Conservation (phyloP, 1,284 basidiomycete species). For the Rhodotorula sp. region DNA sequence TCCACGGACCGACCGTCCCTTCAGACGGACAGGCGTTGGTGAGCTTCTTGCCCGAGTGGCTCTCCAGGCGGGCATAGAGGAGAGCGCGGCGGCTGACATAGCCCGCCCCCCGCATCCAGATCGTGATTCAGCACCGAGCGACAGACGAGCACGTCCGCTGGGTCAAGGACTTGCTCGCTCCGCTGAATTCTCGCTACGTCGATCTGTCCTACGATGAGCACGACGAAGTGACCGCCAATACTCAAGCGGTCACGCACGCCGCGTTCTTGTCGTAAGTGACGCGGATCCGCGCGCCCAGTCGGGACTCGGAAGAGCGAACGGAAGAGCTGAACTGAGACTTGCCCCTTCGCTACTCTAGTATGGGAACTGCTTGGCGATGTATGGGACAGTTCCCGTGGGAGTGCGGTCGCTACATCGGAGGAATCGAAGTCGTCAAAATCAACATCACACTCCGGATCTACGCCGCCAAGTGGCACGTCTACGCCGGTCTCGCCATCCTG, state of each 20-base stretch:
- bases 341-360: conserved; percentile 57
- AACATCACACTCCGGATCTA: conserved; percentile 97
- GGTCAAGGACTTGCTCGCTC: conserved; percentile 78
- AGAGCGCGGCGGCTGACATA: neutral
- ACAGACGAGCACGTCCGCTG: conserved; percentile 68
- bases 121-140: conserved; percentile 84
- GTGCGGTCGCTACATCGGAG: conserved; percentile 85
- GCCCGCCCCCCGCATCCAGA: conserved; percentile 55
- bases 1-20: conserved; percentile 90
- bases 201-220: conserved; percentile 94
- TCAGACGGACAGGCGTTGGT: conserved; percentile 90
- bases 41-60: conserved; percentile 43
- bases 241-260: conserved; percentile 96
- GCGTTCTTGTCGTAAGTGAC: conserved; percentile 85
- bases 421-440: conserved; percentile 97
- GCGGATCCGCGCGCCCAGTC: too few relatives aligned
- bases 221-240: conserved; percentile 93
- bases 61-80: neutral
- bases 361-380: conserved; percentile 94
- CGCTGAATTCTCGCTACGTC: conserved; percentile 83
- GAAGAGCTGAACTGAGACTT: neutral
- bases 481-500: conserved; percentile 93
- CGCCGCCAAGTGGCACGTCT: conserved; percentile 97
- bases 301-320: too few relatives aligned
- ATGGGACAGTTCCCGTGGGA: conserved; percentile 89